Evolutionary conservation across 352 stramenopile genomes (phyloP).

Genomic region (Phytophthora kernoviae): DNA sequence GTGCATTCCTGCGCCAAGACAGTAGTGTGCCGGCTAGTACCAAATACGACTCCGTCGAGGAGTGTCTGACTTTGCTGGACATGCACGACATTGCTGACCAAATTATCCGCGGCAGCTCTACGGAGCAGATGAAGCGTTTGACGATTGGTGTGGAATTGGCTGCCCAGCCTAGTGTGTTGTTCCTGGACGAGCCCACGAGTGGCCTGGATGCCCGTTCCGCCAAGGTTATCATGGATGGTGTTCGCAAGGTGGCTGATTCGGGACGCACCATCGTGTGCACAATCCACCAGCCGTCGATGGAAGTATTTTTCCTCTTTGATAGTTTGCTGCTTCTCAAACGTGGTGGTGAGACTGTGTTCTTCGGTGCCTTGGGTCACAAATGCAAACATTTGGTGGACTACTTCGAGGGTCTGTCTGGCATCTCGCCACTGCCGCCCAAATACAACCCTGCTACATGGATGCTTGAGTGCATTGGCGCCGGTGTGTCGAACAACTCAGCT

Average conservation of each 20-base stretch:
- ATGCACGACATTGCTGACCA: conserved; percentile 40
- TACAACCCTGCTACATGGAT: conserved; percentile 91
- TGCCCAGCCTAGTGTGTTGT: conserved; percentile 75
- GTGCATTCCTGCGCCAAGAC: conserved; percentile 28
- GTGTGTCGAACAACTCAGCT: conserved; percentile 23
- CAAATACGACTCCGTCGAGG: conserved; percentile 42
- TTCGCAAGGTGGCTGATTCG: conserved; percentile 52
- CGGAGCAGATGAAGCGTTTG: conserved; percentile 53
- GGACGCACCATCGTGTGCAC: conserved; percentile 75
- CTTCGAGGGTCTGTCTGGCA: conserved; percentile 43
- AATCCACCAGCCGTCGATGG: conserved; percentile 28
- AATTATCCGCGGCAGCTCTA: conserved; percentile 44
- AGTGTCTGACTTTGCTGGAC: conserved; percentile 46
- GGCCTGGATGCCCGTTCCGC: conserved; percentile 52
- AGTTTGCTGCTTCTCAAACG: conserved; percentile 74
- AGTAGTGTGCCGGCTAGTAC: conserved; percentile 31
- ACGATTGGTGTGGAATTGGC: conserved; percentile 90
- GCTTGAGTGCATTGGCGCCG: conserved; percentile 66
- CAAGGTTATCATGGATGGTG: conserved; percentile 76
- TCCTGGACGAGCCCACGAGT: conserved; percentile 69
- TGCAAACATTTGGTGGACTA: conserved; percentile 49
- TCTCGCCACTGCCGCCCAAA: conserved; percentile 38
- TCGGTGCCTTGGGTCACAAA: conserved; percentile 64
- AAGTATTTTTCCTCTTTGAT: conserved; percentile 65
- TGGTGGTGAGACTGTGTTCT: conserved; percentile 57